Base-by-base conservation (phyloP, 2,329 filamentous ascomycete genomes). In the Fusarium succisae region DNA sequence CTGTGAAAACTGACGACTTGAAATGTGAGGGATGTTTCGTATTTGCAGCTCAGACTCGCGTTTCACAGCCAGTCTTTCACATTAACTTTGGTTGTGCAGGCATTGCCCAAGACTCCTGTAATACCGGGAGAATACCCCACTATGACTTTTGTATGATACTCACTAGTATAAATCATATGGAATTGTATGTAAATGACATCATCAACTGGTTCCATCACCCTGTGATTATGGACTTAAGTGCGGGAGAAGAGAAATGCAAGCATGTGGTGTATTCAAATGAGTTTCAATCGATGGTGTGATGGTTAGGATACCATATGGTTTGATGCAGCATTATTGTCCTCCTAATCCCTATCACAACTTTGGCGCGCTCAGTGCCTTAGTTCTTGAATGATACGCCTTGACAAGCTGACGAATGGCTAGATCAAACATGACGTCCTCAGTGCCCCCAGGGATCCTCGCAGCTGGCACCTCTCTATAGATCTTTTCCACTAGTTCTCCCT, bases 1-100 rank as follows among this genome's bases (percentile, higher is more conserved):
- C 12, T 14, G 3, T 22, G 20, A 8, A 8, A 7, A 39, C 6
- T 39, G 20, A 1, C 10, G 1, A 38, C 37, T 39, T 22, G 20
- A 14, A 8, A 8, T 39, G 20, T 22, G 38, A 41, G 0, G 38
- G 38, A 41, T 1, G 12, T 41, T 12, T 14, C 1, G 20, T 14
- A 22, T 14, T 9, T 6, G 20, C 12, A 22, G 12, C 20, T 8
- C 4, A 22, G 20, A 14, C 6, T 15, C 13, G 13, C 0, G 8
- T 43, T 14, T 43, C 22, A 43, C 17, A 17, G 22, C 0, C 15
- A 6, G n/a, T 17, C 1, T 43, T 17, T n/a, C 17, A n/a, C 41
- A 10, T 1, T 17, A 0, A 24, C 6, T 0, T 15, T n/a, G 13
- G 8, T 41, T 41, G 13, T 14, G 9, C 4, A 1, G 22, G 13